These are phyloP conservation scores for Penicillium odoratum DNA, from an alignment of 495 filamentous ascomycete genomes.

Conservation along the genomic window DNA sequence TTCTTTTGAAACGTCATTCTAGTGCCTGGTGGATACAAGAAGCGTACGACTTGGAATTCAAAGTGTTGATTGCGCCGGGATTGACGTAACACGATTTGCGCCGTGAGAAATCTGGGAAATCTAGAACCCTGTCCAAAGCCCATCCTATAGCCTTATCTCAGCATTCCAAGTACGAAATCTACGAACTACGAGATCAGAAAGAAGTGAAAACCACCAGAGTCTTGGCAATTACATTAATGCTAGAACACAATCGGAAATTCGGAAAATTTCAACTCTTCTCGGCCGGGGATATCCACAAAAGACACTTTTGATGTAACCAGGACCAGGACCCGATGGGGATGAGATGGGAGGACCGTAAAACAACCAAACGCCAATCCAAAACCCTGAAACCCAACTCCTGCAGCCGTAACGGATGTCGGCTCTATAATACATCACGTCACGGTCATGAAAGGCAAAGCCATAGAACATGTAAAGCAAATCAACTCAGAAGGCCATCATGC, in stretches of 20 bases:
- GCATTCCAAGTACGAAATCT: no score
- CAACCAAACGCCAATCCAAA: constrained; percentile 8
- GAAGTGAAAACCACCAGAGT: constrained; percentile 19
- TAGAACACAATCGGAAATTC: constrained; percentile 20
- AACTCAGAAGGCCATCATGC: background rate
- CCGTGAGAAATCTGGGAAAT: no score
- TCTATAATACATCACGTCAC: constrained; percentile 26
- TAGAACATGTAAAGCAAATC: background rate
- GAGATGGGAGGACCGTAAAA: constrained; percentile 15
- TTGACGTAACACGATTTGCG: no score
- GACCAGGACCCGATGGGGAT: constrained; percentile 24
- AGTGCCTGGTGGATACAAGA: no score
- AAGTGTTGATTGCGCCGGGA: no score
- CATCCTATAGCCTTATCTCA: no score
- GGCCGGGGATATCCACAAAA: constrained; percentile 16
- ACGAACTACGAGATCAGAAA: no score
- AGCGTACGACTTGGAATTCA: no score
- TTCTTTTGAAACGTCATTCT: no score
- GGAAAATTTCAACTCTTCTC: background rate
- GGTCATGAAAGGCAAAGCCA: constrained; percentile 5
- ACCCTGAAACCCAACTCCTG: background rate
- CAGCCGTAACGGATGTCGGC: constrained; percentile 6
- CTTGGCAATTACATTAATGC: constrained; percentile 33
- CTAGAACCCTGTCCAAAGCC: no score
- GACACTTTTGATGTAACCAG: constrained; percentile 32